Evolutionary conservation across 768 basidiomycete species (phyloP).

Genomic region (Xerocomellus amylosporus): DNA sequence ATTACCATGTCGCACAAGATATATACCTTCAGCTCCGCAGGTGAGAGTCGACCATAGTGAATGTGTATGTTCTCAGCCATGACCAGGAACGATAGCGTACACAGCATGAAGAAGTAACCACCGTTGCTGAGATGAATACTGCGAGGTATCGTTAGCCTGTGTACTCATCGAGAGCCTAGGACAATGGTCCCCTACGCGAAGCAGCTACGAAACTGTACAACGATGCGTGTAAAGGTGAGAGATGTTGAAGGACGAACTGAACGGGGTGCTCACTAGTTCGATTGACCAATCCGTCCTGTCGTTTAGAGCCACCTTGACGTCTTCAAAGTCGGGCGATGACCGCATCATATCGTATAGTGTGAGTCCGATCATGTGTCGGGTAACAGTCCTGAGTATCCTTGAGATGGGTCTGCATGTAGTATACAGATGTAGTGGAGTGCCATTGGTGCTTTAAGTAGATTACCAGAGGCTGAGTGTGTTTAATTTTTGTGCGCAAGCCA

Average conservation of each 20-base stretch:
- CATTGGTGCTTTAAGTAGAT: neutral
- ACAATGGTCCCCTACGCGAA: constrained; percentile 4
- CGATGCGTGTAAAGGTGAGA: neutral
- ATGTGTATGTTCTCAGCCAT: constrained; percentile 19
- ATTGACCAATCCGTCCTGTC: constrained; percentile 16
- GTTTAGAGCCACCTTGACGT: constrained; percentile 11
- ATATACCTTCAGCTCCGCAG: constrained; percentile 16
- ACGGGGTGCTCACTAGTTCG: constrained; percentile 11
- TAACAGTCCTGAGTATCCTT: neutral
- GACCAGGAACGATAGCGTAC: constrained; percentile 6
- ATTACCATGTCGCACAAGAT: neutral
- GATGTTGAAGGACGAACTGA: neutral
- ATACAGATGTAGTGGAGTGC: neutral
- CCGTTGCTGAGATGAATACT: constrained; percentile 14
- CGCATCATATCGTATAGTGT: constrained; percentile 14
- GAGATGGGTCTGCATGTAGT: constrained; percentile 2
- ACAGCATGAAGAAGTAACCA: constrained; percentile 6
- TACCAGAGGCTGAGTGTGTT: no score
- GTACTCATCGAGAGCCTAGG: neutral
- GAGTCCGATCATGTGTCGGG: neutral
- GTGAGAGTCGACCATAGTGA: constrained; percentile 17
- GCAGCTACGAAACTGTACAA: constrained; percentile 2
- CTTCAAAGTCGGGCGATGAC: constrained; percentile 16
- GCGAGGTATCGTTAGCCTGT: neutral
- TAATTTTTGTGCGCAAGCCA: no score